These are phyloP conservation scores for Ophidiomyces ophidiicola DNA, from an alignment of 2,329 filamentous ascomycete genomes.

Conservation along the genomic window DNA sequence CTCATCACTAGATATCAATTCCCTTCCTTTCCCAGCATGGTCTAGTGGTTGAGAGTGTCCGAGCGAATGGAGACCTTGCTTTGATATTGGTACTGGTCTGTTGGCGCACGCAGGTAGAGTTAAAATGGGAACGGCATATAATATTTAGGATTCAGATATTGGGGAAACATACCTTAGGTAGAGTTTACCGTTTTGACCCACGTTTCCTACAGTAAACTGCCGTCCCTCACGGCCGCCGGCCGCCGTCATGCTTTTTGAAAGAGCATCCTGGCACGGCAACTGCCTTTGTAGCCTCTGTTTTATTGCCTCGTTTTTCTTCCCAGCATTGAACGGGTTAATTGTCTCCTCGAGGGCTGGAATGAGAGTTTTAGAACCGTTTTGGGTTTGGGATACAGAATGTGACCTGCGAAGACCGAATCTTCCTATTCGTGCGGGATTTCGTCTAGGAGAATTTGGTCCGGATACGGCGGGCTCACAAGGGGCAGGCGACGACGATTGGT, in stretches of 20 bases:
- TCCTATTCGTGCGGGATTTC: conserved; percentile 4
- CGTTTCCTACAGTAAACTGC: conserved; percentile 68
- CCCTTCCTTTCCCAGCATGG: conserved; percentile 49
- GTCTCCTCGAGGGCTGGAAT: too few relatives aligned
- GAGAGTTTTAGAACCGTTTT: conserved; percentile 22
- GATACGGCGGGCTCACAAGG: not conserved
- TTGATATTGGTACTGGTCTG: conserved; percentile 13
- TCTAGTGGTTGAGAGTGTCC: conserved; percentile 32
- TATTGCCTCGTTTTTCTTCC: conserved; percentile 41
- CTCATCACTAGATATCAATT: conserved; percentile 33
- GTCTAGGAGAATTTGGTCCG: not conserved
- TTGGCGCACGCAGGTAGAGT: too few relatives aligned
- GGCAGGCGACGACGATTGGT: not conserved
- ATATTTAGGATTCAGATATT: not conserved
- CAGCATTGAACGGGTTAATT: conserved; percentile 22
- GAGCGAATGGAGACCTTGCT: conserved; percentile 21
- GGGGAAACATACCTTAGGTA: conserved; percentile 57
- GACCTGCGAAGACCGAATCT: conserved; percentile 25
- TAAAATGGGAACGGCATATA: too few relatives aligned
- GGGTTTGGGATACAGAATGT: conserved; percentile 29
- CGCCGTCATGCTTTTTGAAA: conserved; percentile 45
- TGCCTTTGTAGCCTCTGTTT: conserved; percentile 29
- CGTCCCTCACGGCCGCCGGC: conserved; percentile 53
- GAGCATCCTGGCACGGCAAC: conserved; percentile 43
- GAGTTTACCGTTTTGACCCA: conserved; percentile 71